phyloP scores from a whole-genome alignment of 2,329 filamentous ascomycete genomes.

The Ophiostoma sp. region DNA sequence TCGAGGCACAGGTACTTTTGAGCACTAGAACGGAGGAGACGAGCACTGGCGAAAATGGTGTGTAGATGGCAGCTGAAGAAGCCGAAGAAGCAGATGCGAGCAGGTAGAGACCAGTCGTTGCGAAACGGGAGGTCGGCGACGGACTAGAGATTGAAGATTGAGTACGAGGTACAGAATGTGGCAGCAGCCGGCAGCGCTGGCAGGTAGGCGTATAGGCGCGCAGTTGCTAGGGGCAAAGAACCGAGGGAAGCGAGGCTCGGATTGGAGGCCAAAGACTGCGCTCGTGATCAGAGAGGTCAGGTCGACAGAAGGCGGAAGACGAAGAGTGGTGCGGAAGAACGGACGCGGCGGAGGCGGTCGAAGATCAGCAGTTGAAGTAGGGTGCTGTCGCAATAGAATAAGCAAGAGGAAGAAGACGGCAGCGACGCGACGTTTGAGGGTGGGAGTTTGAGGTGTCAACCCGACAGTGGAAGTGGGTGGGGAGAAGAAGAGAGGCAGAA shows the following conservation, averaged over 20 bases:
- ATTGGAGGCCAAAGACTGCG: not conserved
- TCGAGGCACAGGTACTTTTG: constrained; percentile 13
- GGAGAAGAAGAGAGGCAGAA: not conserved
- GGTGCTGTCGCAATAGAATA: not conserved
- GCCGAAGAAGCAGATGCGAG: too few relatives aligned
- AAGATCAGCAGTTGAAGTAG: not conserved
- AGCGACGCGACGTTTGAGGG: not conserved
- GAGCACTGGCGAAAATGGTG: not conserved
- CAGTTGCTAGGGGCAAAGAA: not conserved
- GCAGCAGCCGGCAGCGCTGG: not conserved
- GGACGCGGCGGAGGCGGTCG: not conserved
- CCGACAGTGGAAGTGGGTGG: not conserved
- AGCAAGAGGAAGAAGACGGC: not conserved
- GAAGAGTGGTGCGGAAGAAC: not conserved
- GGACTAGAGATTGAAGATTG: not conserved
- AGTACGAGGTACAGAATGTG: not conserved
- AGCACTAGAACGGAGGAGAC: not conserved
- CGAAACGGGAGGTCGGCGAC: not conserved
- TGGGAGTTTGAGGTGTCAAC: not conserved
- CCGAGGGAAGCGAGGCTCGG: not conserved
- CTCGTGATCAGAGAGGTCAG: not conserved
- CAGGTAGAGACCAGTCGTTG: not conserved
- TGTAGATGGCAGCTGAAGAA: not conserved
- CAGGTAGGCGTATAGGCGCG: too few relatives aligned
- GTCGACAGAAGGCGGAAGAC: not conserved